A percentile compares a stretch with the other conserved stretches of the same genome.
phyloP scores from a whole-genome alignment of 116 monocot genomes.

The Papilionanthe hybrid region DNA sequence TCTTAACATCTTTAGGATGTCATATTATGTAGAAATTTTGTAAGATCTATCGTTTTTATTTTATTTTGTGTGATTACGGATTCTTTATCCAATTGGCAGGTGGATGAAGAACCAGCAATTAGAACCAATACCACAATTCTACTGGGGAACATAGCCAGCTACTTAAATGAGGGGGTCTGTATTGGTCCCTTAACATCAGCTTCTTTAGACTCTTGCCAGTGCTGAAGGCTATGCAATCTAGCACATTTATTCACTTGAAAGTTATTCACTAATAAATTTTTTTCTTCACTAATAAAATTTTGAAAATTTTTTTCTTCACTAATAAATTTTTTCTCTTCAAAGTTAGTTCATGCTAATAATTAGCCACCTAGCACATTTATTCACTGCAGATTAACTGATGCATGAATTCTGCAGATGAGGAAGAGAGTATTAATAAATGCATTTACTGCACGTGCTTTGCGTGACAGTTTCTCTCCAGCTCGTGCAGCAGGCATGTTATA shows the following conservation, averaged over 20 bases:
- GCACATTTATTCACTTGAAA: neutral
- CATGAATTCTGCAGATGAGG: constrained; percentile 70
- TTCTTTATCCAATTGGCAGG: constrained; percentile 32
- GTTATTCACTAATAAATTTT: no score
- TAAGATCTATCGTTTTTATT: neutral
- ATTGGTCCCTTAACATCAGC: constrained; percentile 3
- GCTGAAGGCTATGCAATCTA: constrained; percentile 6
- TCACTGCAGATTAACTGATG: neutral
- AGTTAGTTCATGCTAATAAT: neutral
- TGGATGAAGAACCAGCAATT: constrained; percentile 98
- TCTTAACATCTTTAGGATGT: neutral
- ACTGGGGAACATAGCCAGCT: constrained; percentile 92
- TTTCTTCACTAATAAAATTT: no score
- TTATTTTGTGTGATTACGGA: constrained; percentile 9
- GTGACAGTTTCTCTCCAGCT: constrained; percentile 93
- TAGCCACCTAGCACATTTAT: neutral
- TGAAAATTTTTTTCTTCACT: no score
- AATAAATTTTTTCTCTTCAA: no score
- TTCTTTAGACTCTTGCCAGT: constrained; percentile 2
- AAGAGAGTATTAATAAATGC: constrained; percentile 99
- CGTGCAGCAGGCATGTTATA: constrained; percentile 76
- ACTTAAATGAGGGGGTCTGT: constrained; percentile 95
- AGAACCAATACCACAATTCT: constrained; percentile 98
- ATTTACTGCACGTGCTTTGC: constrained; percentile 92
- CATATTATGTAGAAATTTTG: neutral